Evolutionary conservation across 2,329 filamentous ascomycete genomes (phyloP).

Genomic region (Fusarium sp.): DNA sequence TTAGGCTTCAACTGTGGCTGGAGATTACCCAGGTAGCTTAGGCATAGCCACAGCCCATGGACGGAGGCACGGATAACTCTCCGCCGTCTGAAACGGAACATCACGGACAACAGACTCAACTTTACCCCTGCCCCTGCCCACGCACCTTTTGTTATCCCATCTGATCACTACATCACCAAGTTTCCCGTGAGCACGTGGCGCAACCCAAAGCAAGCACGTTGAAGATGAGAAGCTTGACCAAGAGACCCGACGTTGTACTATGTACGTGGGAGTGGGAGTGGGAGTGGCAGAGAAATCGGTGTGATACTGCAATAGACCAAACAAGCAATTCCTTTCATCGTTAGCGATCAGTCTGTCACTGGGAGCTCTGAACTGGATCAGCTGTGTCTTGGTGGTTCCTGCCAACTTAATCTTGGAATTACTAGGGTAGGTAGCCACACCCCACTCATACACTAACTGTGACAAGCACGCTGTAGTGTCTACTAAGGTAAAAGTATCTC

Average conservation of each 20-base stretch:
- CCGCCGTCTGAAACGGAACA: constrained; percentile 30
- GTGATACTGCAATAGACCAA: not conserved
- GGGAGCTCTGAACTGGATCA: constrained; percentile 10
- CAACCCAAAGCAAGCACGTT: constrained; percentile 27
- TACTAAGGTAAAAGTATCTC: not conserved
- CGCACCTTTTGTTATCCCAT: not conserved
- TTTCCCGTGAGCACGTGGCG: constrained; percentile 22
- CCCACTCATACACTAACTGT: constrained; percentile 24
- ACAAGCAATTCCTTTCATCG: not conserved
- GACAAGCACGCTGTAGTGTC: constrained; percentile 2
- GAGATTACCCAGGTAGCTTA: too few relatives aligned
- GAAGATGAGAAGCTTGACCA: constrained; percentile 21
- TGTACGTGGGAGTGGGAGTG: not conserved
- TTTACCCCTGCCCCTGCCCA: constrained; percentile 10
- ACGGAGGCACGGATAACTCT: not conserved
- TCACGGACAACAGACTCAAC: not conserved
- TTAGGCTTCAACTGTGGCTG: constrained; percentile 33
- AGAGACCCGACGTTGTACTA: not conserved
- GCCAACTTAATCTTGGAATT: not conserved
- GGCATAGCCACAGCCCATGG: not conserved
- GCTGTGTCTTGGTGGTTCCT: not conserved
- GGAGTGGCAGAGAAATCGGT: not conserved
- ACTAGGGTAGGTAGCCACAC: constrained; percentile 16
- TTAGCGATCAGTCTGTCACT: constrained; percentile 11
- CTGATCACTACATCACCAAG: not conserved